phyloP scores from a whole-genome alignment of 257 asterid genomes.

The Rhazya stricta region DNA sequence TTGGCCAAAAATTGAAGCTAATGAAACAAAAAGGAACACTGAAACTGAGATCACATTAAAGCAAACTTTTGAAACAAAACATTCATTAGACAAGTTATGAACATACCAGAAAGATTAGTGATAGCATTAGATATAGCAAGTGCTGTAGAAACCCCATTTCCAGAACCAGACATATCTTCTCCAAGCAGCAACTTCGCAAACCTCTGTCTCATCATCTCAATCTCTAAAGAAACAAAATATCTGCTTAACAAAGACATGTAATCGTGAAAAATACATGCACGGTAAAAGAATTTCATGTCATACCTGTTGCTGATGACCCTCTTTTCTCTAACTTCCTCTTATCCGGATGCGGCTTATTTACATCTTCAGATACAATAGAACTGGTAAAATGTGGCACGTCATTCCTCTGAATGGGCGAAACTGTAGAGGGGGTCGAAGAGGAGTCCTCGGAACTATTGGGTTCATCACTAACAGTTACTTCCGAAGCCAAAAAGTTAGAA shows the following conservation, averaged over 20 bases:
- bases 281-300: neutral
- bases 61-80: neutral
- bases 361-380: conserved; percentile 30
- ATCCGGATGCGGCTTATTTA: conserved; percentile 30
- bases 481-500: conserved; percentile 53
- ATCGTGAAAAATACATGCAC: neutral
- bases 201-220: conserved; percentile 81
- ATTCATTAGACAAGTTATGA: neutral
- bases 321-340: conserved; percentile 47
- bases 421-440: conserved; percentile 43
- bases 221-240: conserved; percentile 35
- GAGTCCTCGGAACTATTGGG: conserved; percentile 41
- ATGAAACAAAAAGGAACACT: conserved; percentile 9
- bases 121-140: conserved; percentile 82
- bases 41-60: neutral
- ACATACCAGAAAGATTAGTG: conserved; percentile 79
- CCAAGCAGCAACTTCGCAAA: conserved; percentile 81
- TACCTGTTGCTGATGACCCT: conserved; percentile 59
- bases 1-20: conserved; percentile 86
- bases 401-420: conserved; percentile 34
- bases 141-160: conserved; percentile 81
- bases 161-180: conserved; percentile 90
- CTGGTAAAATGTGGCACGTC: conserved; percentile 20
- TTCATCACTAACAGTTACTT: conserved; percentile 41
- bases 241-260: neutral